Evolutionary conservation across 306 rosid species (phyloP).

Genomic region (Hylodesmum podocarpum): DNA sequence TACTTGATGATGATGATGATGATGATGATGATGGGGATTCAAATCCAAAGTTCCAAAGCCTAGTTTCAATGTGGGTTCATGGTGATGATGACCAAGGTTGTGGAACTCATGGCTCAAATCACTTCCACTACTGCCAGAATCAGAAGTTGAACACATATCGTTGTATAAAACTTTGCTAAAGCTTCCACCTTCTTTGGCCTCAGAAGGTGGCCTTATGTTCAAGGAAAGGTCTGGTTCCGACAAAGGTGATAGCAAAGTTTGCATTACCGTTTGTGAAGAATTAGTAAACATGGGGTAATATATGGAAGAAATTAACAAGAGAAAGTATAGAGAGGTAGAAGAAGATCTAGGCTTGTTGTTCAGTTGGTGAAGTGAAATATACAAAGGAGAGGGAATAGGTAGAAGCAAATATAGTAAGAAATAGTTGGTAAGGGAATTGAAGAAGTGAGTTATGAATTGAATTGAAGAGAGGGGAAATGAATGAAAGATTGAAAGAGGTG

Average conservation of each 20-base stretch:
- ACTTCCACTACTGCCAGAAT: slow-evolving; percentile 73
- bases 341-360: neutral
- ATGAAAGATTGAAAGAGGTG: slow-evolving; percentile 14
- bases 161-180: slow-evolving; percentile 25
- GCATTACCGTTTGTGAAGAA: slow-evolving; percentile 37
- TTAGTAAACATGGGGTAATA: slow-evolving; percentile 32
- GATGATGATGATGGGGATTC: slow-evolving; percentile 30
- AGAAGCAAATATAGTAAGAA: slow-evolving; percentile 21
- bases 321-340: neutral
- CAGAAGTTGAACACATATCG: slow-evolving; percentile 61
- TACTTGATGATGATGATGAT: slow-evolving; percentile 18
- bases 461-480: neutral
- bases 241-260: slow-evolving; percentile 34
- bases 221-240: slow-evolving; percentile 87
- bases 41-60: slow-evolving; percentile 47
- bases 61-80: slow-evolving; percentile 61
- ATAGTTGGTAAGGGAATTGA: neutral
- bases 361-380: slow-evolving; percentile 2
- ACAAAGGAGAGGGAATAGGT: neutral
- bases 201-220: slow-evolving; percentile 72
- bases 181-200: slow-evolving; percentile 31
- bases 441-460: neutral
- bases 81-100: slow-evolving; percentile 1
- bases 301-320: slow-evolving; percentile 32
- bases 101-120: slow-evolving; percentile 68